Evolutionary conservation across 257 asterid species (phyloP).

Genomic region (Solanum lycopersicoides): DNA sequence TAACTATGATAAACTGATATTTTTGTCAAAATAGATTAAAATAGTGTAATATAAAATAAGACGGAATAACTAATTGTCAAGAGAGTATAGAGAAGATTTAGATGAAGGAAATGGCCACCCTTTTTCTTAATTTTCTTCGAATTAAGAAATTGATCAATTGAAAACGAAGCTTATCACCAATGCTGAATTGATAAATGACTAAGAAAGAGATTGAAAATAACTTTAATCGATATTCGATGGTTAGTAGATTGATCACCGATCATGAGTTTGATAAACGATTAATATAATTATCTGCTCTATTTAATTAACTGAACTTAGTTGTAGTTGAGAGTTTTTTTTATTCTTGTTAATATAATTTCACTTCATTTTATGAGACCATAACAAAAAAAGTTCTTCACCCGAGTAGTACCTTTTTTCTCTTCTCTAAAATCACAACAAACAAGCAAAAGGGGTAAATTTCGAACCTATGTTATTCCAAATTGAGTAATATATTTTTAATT

Average conservation of each 20-base stretch:
- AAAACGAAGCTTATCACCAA: neutral
- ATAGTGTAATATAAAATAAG: too few relatives aligned
- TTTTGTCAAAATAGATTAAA: fast-evolving
- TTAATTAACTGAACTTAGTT: neutral
- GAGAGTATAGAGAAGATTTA: neutral
- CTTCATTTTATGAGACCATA: neutral
- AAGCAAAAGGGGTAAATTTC: neutral
- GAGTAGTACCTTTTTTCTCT: neutral
- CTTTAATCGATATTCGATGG: neutral
- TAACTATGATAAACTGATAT: too few relatives aligned
- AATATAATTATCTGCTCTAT: neutral
- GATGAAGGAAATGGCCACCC: neutral
- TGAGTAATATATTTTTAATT: neutral
- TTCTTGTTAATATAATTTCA: neutral
- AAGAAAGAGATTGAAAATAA: neutral
- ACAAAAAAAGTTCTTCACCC: neutral
- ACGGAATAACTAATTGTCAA: neutral
- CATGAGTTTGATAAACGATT: neutral
- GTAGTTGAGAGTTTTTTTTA: neutral
- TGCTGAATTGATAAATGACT: neutral
- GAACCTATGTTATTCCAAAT: neutral
- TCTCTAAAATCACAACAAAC: neutral
- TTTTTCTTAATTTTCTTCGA: neutral
- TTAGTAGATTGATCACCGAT: neutral
- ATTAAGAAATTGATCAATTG: neutral